Conservation (phyloP, 352 stramenopile genomes). For the Pythium brassicae region DNA sequence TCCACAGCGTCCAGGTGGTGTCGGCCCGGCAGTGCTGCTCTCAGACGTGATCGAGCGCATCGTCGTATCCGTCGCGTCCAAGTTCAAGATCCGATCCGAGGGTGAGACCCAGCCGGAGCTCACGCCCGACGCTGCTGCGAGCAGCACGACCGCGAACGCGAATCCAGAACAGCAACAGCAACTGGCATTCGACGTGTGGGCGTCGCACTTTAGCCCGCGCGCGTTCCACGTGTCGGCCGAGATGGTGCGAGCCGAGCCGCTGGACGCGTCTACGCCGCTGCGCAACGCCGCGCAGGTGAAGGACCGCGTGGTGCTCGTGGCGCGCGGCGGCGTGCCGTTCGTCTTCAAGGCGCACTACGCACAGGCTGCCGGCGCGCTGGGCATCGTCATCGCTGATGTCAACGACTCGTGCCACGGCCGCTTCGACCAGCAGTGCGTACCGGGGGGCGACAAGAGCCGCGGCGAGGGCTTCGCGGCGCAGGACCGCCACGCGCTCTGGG, state of each 20-base stretch:
- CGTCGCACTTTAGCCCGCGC: constrained; percentile 58
- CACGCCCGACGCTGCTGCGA: no score
- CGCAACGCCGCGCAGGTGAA: constrained; percentile 42
- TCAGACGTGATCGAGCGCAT: constrained; percentile 57
- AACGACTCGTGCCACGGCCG: constrained; percentile 30
- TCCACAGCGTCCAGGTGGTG: no score
- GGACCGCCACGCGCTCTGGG: constrained; percentile 55
- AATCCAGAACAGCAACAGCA: no score
- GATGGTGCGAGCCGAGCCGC: constrained; percentile 54
- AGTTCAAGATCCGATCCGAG: no score
- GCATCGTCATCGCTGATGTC: constrained; percentile 56
- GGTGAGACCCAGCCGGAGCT: no score
- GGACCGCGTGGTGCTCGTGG: constrained; percentile 54
- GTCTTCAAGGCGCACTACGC: constrained; percentile 66
- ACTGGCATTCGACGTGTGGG: constrained; percentile 49
- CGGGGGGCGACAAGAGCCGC: constrained; percentile 36
- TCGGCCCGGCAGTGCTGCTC: constrained; percentile 37
- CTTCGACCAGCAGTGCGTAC: constrained; percentile 74
- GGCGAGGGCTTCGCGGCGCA: constrained; percentile 55
- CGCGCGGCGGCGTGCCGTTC: constrained; percentile 47
- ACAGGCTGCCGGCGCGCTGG: constrained; percentile 59
- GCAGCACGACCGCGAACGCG: no score
- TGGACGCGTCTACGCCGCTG: constrained; percentile 48
- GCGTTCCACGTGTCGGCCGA: constrained; percentile 67
- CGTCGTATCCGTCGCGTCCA: constrained; percentile 7